phyloP scores from a whole-genome alignment of 2,329 filamentous ascomycete species.

The Microthyrium microscopicum region DNA sequence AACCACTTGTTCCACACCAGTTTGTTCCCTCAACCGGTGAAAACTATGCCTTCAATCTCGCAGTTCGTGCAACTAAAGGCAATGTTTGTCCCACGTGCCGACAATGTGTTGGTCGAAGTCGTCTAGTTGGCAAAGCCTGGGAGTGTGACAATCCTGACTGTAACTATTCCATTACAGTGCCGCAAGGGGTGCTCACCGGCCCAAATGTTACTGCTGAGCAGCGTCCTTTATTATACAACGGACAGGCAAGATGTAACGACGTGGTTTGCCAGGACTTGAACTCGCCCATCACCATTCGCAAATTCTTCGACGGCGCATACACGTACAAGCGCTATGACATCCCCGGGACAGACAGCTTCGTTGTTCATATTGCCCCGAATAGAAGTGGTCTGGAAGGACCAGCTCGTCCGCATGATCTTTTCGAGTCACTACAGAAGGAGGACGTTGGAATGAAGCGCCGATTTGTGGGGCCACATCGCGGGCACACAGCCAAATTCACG shows the following conservation, averaged over 20 bases:
- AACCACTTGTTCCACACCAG: too few species aligned
- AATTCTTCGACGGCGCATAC: too few species aligned
- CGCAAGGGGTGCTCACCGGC: constrained; percentile 16
- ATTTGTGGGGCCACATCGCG: constrained; percentile 15
- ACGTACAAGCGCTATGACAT: constrained; percentile 30
- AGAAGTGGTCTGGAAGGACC: constrained; percentile 31
- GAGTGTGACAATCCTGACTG: constrained; percentile 38
- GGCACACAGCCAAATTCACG: constrained; percentile 31
- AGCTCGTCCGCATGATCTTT: constrained; percentile 46
- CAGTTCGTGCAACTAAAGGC: constrained; percentile 37
- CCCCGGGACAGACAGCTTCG: constrained; percentile 25
- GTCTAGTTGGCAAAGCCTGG: constrained; percentile 50
- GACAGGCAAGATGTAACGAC: too few species aligned
- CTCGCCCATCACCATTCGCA: too few species aligned
- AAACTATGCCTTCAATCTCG: too few species aligned
- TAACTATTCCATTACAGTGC: constrained; percentile 25
- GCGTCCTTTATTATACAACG: too few species aligned
- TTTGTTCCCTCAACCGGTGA: too few species aligned
- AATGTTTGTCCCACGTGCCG: constrained; percentile 50
- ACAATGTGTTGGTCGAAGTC: constrained; percentile 41
- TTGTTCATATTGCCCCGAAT: constrained; percentile 42
- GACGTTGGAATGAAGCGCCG: constrained; percentile 22
- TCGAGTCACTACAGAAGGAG: constrained; percentile 26
- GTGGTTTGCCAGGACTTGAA: too few species aligned
- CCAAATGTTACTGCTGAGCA: too few species aligned